These are phyloP conservation scores for Phytophthora nicotianae DNA, from an alignment of 352 stramenopile genomes.

Conservation along the genomic window DNA sequence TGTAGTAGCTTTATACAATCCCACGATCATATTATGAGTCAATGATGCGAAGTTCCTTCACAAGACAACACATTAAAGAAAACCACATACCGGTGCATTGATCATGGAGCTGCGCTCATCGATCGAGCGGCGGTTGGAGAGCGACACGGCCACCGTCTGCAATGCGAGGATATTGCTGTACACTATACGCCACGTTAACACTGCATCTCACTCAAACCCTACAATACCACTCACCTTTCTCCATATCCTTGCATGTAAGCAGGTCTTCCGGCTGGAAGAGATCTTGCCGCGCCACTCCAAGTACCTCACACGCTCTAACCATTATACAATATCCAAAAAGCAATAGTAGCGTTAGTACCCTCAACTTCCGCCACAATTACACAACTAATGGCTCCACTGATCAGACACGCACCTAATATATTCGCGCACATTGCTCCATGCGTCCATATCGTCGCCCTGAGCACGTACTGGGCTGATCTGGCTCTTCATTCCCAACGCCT, in stretches of 20 bases:
- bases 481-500: slow-evolving; percentile 79
- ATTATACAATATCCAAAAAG: slow-evolving; percentile 3
- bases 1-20: slow-evolving; percentile 21
- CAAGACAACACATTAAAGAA: slow-evolving; percentile 5
- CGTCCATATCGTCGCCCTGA: slow-evolving; percentile 19
- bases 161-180: slow-evolving; percentile 82
- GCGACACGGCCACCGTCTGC: slow-evolving; percentile 70
- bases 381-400: slow-evolving; percentile 12
- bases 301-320: slow-evolving; percentile 63
- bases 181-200: slow-evolving; percentile 46
- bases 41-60: slow-evolving; percentile 7
- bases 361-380: slow-evolving; percentile 20
- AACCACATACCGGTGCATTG: slow-evolving; percentile 30
- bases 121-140: slow-evolving; percentile 80
- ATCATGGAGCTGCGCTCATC: slow-evolving; percentile 76
- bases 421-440: slow-evolving; percentile 55
- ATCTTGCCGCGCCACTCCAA: slow-evolving; percentile 63
- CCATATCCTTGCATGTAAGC: slow-evolving; percentile 57
- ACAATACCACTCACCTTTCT: slow-evolving; percentile 56
- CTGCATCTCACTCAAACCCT: background rate
- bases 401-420: slow-evolving; percentile 62
- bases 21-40: slow-evolving; percentile 7
- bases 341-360: slow-evolving; percentile 14
- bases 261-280: slow-evolving; percentile 81
- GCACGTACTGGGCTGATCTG: slow-evolving; percentile 38